phyloP scores from a whole-genome alignment of 495 filamentous ascomycete species.

The Aspergillus biplanus region DNA sequence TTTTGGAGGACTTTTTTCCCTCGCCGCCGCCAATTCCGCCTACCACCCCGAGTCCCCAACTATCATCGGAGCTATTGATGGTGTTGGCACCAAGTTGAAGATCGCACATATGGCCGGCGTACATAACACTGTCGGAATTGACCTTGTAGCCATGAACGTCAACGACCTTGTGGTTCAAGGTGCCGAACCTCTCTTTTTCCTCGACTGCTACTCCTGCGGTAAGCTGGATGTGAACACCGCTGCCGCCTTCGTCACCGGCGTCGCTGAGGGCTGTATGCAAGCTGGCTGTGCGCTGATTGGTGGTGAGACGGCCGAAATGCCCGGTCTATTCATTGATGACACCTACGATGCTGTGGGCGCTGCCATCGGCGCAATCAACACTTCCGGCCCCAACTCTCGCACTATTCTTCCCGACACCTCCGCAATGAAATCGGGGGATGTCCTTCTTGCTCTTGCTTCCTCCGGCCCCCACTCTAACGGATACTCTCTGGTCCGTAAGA shows the following conservation, averaged over 20 bases:
- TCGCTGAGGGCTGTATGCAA: constrained; percentile 80
- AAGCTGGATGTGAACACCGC: constrained; percentile 78
- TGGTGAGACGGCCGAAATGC: constrained; percentile 98
- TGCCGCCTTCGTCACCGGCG: constrained; percentile 80
- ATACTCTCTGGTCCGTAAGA: constrained; percentile 89
- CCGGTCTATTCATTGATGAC: constrained; percentile 79
- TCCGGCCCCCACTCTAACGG: constrained; percentile 93
- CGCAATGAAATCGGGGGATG: constrained; percentile 78
- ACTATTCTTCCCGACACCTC: constrained; percentile 74
- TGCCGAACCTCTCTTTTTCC: constrained; percentile 90
- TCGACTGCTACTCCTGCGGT: constrained; percentile 93
- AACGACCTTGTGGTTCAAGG: constrained; percentile 97
- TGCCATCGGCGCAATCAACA: constrained; percentile 79
- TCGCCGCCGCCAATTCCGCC: constrained; percentile 67
- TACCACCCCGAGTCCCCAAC: constrained; percentile 72
- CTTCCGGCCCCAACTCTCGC: constrained; percentile 48
- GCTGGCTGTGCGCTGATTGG: constrained; percentile 89
- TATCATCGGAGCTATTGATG: constrained; percentile 89
- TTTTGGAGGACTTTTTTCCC: constrained; percentile 88
- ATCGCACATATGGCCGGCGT: constrained; percentile 86
- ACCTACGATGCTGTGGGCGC: constrained; percentile 91
- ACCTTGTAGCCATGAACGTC: constrained; percentile 98
- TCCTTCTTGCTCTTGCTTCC: constrained; percentile 80
- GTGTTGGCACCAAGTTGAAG: constrained; percentile 95
- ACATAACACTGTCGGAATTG: constrained; percentile 91